Evolutionary conservation across 345 rosid species (phyloP), one percentile per base, ranked within the genome.

Genomic region (Pseudoturritis turrita): DNA sequence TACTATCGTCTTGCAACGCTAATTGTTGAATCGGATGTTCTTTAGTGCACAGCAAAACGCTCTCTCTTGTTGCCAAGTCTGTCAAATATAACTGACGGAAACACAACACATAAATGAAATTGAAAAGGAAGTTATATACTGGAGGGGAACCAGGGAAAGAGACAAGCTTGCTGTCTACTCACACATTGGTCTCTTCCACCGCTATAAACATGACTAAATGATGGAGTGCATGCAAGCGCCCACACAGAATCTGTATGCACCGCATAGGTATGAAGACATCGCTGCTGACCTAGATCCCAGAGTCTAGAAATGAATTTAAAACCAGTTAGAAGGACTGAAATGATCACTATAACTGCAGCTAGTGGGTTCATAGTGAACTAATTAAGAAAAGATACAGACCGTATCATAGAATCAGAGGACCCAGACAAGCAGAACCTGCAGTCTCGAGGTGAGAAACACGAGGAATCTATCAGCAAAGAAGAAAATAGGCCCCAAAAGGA

Each of bases 221-320:
- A 75, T 18, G 99, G 86, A 60, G 91, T 83, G 87, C 98, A 88
- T 55, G 99, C 98, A 83, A 96, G 98, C 23, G 99, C 96, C 99
- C 99, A 96, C 54, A 96, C 99, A 79, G 99, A 96, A 84, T 96
- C 98, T 43, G 99, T 96, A 77, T 96, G 99, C 74, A 96, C 99
- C 15, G 99, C 98, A 82, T 96, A 96, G 49, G 99, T 92, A 82
- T 96, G 99, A 78, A 96, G 61, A 68, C 99, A 96, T 53, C 99
- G 89, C 79, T 96, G 99, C 86, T 92, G 98, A 74, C 99, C 98
- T 79, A 96, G 91, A 81, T 96, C 99, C 99, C 99, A 96, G 63
- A 96, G 81, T 81, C 99, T 96, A 78, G 29, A 69, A 67, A 36
- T 18, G 62, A 43, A 63, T 75, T 58, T 52, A 59, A 31, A 74